phyloP scores from a whole-genome alignment of 2,329 filamentous ascomycete genomes.

The Phyllosticta paracitricarpa region DNA sequence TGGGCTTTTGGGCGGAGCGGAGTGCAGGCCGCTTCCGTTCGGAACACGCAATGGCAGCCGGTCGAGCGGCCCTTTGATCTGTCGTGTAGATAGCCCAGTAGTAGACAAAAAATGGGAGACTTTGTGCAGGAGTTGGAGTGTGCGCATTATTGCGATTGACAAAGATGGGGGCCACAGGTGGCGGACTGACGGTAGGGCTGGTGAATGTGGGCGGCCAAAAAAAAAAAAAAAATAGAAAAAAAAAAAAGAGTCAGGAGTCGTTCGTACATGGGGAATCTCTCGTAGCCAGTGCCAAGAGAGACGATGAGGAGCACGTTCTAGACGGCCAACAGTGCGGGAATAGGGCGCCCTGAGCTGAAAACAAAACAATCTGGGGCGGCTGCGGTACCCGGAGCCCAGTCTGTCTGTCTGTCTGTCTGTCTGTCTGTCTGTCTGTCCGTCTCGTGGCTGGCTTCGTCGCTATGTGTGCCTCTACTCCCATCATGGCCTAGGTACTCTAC shows the following conservation, averaged over 20 bases:
- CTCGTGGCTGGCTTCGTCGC: too few species aligned
- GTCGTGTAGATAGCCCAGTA: not conserved
- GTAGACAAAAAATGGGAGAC: not conserved
- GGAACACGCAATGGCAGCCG: not conserved
- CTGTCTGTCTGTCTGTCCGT: too few species aligned
- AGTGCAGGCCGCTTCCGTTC: conserved; percentile 1
- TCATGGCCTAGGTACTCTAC: not conserved
- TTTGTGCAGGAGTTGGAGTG: not conserved
- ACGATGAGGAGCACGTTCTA: not conserved
- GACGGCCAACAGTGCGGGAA: not conserved
- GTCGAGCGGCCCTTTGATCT: not conserved
- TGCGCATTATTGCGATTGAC: not conserved
- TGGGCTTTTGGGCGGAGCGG: not conserved
- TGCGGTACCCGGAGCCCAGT: not conserved
- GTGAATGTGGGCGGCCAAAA: not conserved
- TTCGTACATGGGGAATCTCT: not conserved
- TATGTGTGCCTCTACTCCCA: not conserved
- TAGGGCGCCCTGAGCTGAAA: not conserved
- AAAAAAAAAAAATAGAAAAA: too few species aligned
- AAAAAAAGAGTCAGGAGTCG: not conserved
- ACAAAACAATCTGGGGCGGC: not conserved
- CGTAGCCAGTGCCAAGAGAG: not conserved
- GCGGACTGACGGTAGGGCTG: not conserved
- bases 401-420: not conserved
- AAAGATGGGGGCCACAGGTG: not conserved